Base-by-base conservation (phyloP, 805 yeast genomes). In the Wickerhamiella bombiphila region DNA sequence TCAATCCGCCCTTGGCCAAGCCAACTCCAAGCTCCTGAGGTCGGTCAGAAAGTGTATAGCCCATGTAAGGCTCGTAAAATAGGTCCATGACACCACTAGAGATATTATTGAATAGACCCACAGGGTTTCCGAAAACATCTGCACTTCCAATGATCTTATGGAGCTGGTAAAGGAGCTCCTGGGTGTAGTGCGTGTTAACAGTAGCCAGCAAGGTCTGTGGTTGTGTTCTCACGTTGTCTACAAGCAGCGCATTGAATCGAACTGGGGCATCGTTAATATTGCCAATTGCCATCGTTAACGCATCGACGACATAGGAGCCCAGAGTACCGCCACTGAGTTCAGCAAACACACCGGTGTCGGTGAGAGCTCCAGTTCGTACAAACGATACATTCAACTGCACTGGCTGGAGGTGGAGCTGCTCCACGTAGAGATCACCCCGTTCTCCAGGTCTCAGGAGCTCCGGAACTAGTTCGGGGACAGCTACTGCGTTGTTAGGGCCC, bases 191-290 rank as follows among this genome's bases (percentile, higher is more conserved):
- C 1, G 88, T 77, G 47, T 68, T 66, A 17, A 88, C 66, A 22
- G 80, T 74, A 41, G 76, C 78, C 22, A 73, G 42, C 45, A 91
- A 65, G 21, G 78, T 66, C 2, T 85, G 81, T 3, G 80, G 55
- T 3, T 96, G 93, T 1, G 86, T 93, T 42, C 95, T 69, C 9
- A 86, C 74, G 54, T 91, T 91, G 49, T 85, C 96, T 54, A 88
- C 69, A 42, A 83, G 68, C 47, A 93, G 65, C 0, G 97, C 85
- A 51, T 88, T 83, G 54, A 91, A 62, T 51, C 79, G 72, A 32
- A 91, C 80, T 1, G 97, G 97, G 0, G 99, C 98, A 57, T 91
- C 96, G 54, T 88, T 88, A 42, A 93, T 81, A 55, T 88, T 91
- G 19, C 97, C 98, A 44, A 91, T 72, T 0, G 98, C 94, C 96